These are phyloP conservation scores for Fraxinus americana DNA, from an alignment of 257 asterid genomes.

Conservation along the genomic window DNA sequence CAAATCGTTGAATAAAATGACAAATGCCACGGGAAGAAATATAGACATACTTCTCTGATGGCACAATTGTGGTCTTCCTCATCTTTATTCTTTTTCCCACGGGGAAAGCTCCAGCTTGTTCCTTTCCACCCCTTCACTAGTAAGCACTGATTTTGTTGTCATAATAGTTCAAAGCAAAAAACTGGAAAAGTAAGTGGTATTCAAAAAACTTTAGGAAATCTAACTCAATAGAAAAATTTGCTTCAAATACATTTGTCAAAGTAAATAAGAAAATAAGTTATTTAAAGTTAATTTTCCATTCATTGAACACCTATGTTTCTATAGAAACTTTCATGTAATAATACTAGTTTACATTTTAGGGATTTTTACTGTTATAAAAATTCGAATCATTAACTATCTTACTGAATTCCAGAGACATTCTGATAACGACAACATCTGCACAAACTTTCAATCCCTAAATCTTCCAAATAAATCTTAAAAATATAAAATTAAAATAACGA, in stretches of 20 bases:
- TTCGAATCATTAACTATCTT: background rate
- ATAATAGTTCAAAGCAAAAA: conserved; percentile 9
- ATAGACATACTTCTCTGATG: conserved; percentile 64
- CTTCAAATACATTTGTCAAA: background rate
- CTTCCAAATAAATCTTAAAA: background rate
- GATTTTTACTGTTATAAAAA: background rate
- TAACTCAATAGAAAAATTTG: background rate
- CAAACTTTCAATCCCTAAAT: background rate
- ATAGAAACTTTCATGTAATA: background rate
- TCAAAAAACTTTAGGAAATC: background rate
- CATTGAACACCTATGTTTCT: background rate
- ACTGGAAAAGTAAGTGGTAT: background rate
- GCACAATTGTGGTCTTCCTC: conserved; percentile 89
- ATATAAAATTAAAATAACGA: background rate
- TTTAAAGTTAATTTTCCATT: background rate
- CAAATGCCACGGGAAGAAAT: conserved; percentile 7
- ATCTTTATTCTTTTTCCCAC: conserved; percentile 83
- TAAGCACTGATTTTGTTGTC: conserved; percentile 52
- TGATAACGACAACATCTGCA: background rate
- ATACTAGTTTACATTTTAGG: background rate
- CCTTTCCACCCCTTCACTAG: conserved; percentile 93
- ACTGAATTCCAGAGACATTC: background rate
- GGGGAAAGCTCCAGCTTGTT: conserved; percentile 91
- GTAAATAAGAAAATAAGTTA: background rate
- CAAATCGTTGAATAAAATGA: conserved; percentile 14